Conservation (phyloP, 805 yeast species). For the Teunomyces lycoperdinae region DNA sequence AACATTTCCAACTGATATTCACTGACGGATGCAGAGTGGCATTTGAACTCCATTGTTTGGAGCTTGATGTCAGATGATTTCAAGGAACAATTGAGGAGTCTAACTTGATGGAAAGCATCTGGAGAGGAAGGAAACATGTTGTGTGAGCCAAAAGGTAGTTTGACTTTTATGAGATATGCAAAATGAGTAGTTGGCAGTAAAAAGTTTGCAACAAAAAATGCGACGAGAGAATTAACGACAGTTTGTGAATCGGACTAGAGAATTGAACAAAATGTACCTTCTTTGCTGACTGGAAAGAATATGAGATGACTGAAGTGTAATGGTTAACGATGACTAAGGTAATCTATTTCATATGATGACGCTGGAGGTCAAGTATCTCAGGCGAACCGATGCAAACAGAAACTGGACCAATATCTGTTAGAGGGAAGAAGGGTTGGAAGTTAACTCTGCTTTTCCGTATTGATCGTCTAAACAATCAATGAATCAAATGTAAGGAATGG, state of each 20-base stretch:
- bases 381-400: not conserved
- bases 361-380: no score
- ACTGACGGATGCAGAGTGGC: constrained; percentile 41
- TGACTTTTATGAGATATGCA: not conserved
- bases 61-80: constrained; percentile 41
- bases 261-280: not conserved
- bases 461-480: not conserved
- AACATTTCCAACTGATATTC: constrained; percentile 47
- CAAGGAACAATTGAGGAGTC: constrained; percentile 29
- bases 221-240: not conserved
- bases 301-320: not conserved
- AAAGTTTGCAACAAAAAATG: constrained; percentile 2
- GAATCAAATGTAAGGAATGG: not conserved
- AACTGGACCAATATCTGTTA: not conserved
- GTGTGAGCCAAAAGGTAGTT: not conserved
- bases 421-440: not conserved
- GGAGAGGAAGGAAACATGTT: constrained; percentile 19
- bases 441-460: not conserved
- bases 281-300: not conserved
- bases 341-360: constrained; percentile 1
- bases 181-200: constrained; percentile 1
- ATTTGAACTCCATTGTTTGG: constrained; percentile 45
- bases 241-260: not conserved
- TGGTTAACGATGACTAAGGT: not conserved
- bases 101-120: constrained; percentile 31